Evolutionary conservation across 2,329 filamentous ascomycete species (phyloP), one percentile per base, ranked within the genome.

Genomic region (Trematosphaeria pertusa): DNA sequence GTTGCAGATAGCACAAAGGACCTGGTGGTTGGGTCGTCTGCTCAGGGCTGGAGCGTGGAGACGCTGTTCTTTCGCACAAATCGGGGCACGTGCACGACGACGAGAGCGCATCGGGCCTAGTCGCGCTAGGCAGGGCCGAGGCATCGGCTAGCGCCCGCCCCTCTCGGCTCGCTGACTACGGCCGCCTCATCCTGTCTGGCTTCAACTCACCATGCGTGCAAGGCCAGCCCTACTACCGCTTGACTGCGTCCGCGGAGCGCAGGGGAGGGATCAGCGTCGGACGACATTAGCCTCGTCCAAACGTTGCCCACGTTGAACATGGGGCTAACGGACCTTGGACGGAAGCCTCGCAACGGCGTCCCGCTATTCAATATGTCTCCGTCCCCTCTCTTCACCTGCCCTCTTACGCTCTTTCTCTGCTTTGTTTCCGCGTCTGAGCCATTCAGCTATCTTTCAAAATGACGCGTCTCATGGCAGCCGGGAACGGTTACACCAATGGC

Each of bases 381-480:
- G 46, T 37, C 32, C 36, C 33, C 35, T 38, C 39, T 8, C 34
- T 33, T 12, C 30, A 20, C 40, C 28, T 38, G 7, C 18, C 12
- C 14, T 36, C 37, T 31, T 44, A 33, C 46, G 21, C 24, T 35
- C 35, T 31, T 31, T 33, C 42, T 43, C 10, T 42, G n/a, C 24
- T 34, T 14, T 33, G 14, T n/a, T n/a, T 34, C n/a, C 20, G 14
- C 28, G 40, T n/a, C 10, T 30, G n/a, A 11, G 14, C 15, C 21
- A 30, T 24, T 34, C 46, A 39, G 9, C 11, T 46, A 31, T 19
- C 31, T 28, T 8, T 12, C 39, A 56, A 24, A 5, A 70, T 68
- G 65, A 49, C 61, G 37, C 64, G 64, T 19, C 69, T 59, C 41
- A 47, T 69, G 28, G 66, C 59, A 48, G 35, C 51, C 17, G 39